Evolutionary conservation across 345 rosid species (phyloP).

Genomic region (Citrus sinensis): DNA sequence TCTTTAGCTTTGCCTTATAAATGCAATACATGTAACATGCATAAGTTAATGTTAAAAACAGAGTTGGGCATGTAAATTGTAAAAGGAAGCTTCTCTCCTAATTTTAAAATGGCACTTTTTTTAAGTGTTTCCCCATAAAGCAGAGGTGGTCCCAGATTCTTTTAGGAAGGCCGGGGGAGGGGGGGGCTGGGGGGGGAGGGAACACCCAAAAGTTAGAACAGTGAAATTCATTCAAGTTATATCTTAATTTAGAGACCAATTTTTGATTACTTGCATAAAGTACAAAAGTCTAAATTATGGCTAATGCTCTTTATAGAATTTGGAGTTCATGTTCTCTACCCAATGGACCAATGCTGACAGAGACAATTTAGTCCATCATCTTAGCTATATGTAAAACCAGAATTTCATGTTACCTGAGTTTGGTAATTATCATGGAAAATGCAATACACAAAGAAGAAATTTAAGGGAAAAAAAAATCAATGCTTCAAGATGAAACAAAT

Average conservation of each 20-base stretch:
- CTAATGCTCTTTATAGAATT: not conserved
- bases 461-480: not conserved
- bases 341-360: not conserved
- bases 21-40: not conserved
- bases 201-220: not conserved
- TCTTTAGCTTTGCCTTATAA: conserved; percentile 1
- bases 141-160: conserved; percentile 38
- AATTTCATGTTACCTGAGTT: not conserved
- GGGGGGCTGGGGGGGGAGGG: no score
- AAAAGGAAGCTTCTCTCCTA: conserved; percentile 39
- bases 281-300: not conserved
- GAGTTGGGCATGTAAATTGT: conserved; percentile 22
- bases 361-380: not conserved
- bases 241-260: not conserved
- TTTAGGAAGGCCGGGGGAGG: not conserved
- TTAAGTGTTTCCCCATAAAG: conserved; percentile 21
- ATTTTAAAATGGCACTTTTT: conserved; percentile 11
- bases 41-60: conserved; percentile 2
- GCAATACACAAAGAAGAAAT: not conserved
- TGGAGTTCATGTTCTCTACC: conserved; percentile 2
- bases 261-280: not conserved
- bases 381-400: not conserved
- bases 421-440: not conserved
- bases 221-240: conserved; percentile 1
- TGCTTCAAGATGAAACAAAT: not conserved